A percentile compares a stretch with the other conserved stretches of the same genome.
These are phyloP conservation scores for Nakazawaea sp. DNA, from an alignment of 805 yeast species.

Conservation along the genomic window DNA sequence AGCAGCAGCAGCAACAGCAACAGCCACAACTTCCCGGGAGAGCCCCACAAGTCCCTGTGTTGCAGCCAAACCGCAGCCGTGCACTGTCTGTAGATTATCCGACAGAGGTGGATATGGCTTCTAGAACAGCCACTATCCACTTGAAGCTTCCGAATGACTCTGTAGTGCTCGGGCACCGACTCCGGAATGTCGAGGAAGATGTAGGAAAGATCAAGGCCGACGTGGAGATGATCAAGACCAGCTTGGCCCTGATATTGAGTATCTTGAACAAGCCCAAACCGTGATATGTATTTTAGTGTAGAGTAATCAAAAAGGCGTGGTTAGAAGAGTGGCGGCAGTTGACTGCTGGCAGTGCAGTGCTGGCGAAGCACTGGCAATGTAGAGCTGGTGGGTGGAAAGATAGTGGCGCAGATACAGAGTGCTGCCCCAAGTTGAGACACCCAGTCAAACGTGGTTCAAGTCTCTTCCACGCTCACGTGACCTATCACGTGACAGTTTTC, in stretches of 20 bases:
- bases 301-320: no score
- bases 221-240: slow-evolving; percentile 1
- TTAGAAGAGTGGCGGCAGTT: no score
- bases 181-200: slow-evolving; percentile 3
- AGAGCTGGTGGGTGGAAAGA: no score
- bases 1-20: not conserved
- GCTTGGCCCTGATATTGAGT: not conserved
- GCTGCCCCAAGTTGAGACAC: no score
- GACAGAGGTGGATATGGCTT: not conserved
- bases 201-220: not conserved
- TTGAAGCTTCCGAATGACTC: slow-evolving; percentile 5
- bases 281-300: no score
- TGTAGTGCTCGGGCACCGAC: not conserved
- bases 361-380: no score
- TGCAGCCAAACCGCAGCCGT: not conserved
- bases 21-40: not conserved
- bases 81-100: not conserved
- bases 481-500: no score
- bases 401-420: no score
- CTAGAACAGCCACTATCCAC: not conserved
- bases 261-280: slow-evolving; percentile 3
- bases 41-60: not conserved
- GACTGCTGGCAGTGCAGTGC: no score
- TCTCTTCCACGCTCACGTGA: no score
- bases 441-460: no score